Base-by-base conservation (phyloP, 805 yeast species). In the Scheffersomyces lignosus region DNA sequence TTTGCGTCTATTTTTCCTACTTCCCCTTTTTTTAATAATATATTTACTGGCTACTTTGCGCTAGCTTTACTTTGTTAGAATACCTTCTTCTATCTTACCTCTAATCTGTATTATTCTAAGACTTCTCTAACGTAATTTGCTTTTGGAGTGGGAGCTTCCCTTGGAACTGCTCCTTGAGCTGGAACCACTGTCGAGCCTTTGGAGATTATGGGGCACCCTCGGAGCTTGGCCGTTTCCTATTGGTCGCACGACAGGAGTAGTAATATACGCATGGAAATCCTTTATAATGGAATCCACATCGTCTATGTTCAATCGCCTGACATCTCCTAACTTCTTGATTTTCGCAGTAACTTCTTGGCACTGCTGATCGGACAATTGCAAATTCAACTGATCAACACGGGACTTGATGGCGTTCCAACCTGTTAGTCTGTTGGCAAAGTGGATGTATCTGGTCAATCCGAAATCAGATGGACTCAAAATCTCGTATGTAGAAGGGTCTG, bases 371-470 rank as follows among this genome's bases (percentile, higher is more conserved):
- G 93, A 80, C 60, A 91, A 75, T 54, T 82, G 72, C 67, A 91
- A 75, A 69, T 93, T 90, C 70, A 91, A 79, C 70, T 91, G 99
- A 64, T 91, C 99, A 44, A 93, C 99, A 70, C 99, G 85, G 29
- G 95, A 81, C 75, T 91, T 91, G 78, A 91, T 91, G 38, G 98
- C 98, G 67, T 91, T 93, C 99, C 99, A 91, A 45, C 99, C 99
- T 10, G 99, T 91, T 58, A 91, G 77, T 61, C 98, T 83, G 78
- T 91, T 91, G 53, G 98, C 98, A 64, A 91, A 93, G 67, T 93
- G 99, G 60, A 91, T 91, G 66, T 91, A 91, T 62, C 99, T 81
- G 38, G 95, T 82, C 61, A 91, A 79, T 62, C 99, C 99, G 58
- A 91, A 91, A 70, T 91, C 99, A 18, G 84, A 71, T 39, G 99